phyloP scores from a whole-genome alignment of 2,329 filamentous ascomycete genomes.

The Aspergillus sp. region DNA sequence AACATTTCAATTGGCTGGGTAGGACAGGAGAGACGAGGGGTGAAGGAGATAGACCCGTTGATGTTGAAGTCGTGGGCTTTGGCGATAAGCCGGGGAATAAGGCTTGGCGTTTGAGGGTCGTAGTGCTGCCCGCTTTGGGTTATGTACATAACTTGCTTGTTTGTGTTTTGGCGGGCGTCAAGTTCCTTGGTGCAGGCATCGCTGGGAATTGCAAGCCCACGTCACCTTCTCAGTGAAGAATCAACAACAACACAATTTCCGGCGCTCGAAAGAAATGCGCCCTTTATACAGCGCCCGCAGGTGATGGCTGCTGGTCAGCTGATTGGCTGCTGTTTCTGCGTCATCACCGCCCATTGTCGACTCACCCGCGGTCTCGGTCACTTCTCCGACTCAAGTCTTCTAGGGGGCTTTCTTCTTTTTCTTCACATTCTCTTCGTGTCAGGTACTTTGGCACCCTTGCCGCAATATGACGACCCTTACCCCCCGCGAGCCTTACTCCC shows the following conservation, averaged over 20 bases:
- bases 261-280: not conserved
- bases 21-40: not conserved
- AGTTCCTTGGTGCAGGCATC: not conserved
- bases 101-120: conserved; percentile 10
- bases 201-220: not conserved
- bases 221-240: not conserved
- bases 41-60: not conserved
- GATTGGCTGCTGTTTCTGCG: conserved; percentile 14
- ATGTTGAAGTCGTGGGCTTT: conserved; percentile 10
- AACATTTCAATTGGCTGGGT: not conserved
- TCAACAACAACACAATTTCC: not conserved
- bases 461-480: conserved; percentile 71
- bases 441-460: not conserved
- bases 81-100: conserved; percentile 17
- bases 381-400: not conserved
- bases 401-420: not conserved
- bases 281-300: not conserved
- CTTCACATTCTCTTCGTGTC: not conserved
- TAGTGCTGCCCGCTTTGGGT: not conserved
- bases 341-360: conserved; percentile 15
- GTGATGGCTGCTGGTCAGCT: conserved; percentile 1
- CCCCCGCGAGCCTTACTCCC: conserved; percentile 73
- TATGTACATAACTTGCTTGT: not conserved
- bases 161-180: not conserved
- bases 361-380: not conserved